phyloP scores from a whole-genome alignment of 805 yeast species.

The Nakazawaea ishiwadae region DNA sequence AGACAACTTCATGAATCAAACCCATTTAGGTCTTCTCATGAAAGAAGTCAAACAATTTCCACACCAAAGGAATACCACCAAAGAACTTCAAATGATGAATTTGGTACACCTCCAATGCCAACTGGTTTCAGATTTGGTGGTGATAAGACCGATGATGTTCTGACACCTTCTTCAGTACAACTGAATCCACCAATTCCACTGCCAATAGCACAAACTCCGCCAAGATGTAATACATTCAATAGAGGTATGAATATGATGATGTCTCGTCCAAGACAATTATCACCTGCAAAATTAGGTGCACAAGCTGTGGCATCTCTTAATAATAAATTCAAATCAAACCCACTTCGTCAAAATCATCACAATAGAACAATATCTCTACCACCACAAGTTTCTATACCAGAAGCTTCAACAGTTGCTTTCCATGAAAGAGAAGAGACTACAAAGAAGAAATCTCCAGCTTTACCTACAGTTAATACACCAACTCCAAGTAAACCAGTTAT shows the following conservation, averaged over 20 bases:
- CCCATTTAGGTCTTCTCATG: conserved; percentile 9
- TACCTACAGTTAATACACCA: conserved; percentile 34
- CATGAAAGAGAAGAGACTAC: too few relatives aligned
- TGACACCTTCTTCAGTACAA: conserved; percentile 24
- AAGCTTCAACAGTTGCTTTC: conserved; percentile 24
- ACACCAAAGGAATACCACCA: conserved; percentile 14
- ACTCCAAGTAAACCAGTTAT: conserved; percentile 27
- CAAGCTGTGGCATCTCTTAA: conserved; percentile 55
- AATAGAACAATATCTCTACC: conserved; percentile 38
- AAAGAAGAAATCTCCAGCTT: conserved; percentile 15
- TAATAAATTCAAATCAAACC: conserved; percentile 1
- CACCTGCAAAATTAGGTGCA: conserved; percentile 73
- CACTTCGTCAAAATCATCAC: conserved; percentile 18
- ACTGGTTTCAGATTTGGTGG: conserved; percentile 26
- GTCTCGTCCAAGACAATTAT: conserved; percentile 36
- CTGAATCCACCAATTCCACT: conserved; percentile 8
- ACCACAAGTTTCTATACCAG: conserved; percentile 28
- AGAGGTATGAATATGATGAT: too few relatives aligned
- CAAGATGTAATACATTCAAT: background rate
- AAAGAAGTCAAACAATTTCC: conserved; percentile 14
- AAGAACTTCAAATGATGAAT: conserved; percentile 1
- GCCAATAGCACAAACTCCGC: conserved; percentile 14
- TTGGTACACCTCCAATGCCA: conserved; percentile 28
- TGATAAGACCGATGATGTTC: background rate
- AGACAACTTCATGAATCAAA: conserved; percentile 6